Conservation (phyloP, 169 alveolate species). For the Pseudocohnilembus persalinus region DNA sequence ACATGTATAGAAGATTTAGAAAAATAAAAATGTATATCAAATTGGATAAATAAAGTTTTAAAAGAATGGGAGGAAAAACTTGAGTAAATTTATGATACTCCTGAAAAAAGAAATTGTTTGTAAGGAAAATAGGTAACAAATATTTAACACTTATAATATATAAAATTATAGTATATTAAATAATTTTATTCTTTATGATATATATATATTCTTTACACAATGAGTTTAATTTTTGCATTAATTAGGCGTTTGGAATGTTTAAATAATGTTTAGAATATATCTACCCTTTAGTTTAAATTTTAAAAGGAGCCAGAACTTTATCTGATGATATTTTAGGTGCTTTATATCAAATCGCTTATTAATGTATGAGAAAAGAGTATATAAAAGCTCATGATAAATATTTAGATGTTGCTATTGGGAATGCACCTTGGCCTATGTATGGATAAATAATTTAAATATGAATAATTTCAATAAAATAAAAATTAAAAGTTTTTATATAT, state of each 20-base stretch:
- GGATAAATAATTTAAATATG: no score
- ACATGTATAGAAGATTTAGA: constrained; percentile 18
- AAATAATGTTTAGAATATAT: constrained; percentile 78
- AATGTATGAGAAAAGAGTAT: constrained; percentile 83
- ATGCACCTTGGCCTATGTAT: constrained; percentile 94
- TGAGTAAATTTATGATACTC: constrained; percentile 1
- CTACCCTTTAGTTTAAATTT: constrained; percentile 75
- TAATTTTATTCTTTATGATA: no score
- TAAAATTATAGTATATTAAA: no score
- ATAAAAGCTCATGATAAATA: constrained; percentile 90
- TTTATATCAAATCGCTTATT: constrained; percentile 73
- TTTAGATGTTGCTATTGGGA: constrained; percentile 91
- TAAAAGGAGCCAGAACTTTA: constrained; percentile 58
- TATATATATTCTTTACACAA: constrained; percentile 71
- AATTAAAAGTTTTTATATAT: background rate
- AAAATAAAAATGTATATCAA: background rate
- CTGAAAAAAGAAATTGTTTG: constrained; percentile 46
- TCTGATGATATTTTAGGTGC: constrained; percentile 77
- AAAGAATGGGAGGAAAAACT: background rate
- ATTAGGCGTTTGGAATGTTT: constrained; percentile 44
- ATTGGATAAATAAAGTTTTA: background rate
- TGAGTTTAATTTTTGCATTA: constrained; percentile 26
- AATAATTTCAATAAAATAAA: no score
- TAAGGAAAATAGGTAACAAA: constrained; percentile 62
- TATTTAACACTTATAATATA: no score